Base-by-base conservation (phyloP, 2,329 filamentous ascomycete species). In the Teratosphaeria zuluensis region DNA sequence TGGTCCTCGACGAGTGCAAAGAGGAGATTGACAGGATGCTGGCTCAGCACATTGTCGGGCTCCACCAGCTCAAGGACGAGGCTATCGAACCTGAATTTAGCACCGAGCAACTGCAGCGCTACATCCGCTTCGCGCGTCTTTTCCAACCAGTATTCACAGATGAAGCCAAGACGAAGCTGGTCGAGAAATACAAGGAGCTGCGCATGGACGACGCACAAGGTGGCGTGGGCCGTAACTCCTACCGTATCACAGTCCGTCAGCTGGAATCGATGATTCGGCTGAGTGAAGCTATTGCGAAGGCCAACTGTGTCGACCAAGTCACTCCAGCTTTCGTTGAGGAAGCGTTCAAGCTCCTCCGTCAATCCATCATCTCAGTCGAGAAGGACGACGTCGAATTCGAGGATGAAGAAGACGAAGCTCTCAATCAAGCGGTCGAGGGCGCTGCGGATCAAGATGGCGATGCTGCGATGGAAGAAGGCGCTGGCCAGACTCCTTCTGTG, bases 331-430 rank as follows among this genome's bases (percentile, higher is more conserved):
- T 97, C 75, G 94, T 99, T 16, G 82, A 88, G 48, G 94, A 99
- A 75, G 94, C 92, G 0, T 97, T 88, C 74, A 90, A 94, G 66
- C 82, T 99, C 9, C 83, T 99, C 12, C 82, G 91, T 51, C 92
- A 96, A 75, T 94, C 89, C 73, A 99, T 99, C 72, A 96, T 99
- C 68, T 94, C 89, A 1, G 94, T 99, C 30, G 94, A 99, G 75
- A 94, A 97, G 70, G 94, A 99, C 67, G 94, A 99, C 68, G 86
- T 99, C 16, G 92, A 97, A 70, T 87, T 99, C 61, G 90, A 96
- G 56, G 91, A 92, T 2, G 87, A 89, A 21, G 83, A 84, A 21
- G 74, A 73, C 14, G 68, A 68, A 38, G 73, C 59, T 60, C 77
- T 77, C 62, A 78, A 80, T 61, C 79, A 81, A 2, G 81, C 81